These are phyloP conservation scores for Epichloe festucae DNA, from an alignment of 2,329 filamentous ascomycete genomes.

Conservation along the genomic window DNA sequence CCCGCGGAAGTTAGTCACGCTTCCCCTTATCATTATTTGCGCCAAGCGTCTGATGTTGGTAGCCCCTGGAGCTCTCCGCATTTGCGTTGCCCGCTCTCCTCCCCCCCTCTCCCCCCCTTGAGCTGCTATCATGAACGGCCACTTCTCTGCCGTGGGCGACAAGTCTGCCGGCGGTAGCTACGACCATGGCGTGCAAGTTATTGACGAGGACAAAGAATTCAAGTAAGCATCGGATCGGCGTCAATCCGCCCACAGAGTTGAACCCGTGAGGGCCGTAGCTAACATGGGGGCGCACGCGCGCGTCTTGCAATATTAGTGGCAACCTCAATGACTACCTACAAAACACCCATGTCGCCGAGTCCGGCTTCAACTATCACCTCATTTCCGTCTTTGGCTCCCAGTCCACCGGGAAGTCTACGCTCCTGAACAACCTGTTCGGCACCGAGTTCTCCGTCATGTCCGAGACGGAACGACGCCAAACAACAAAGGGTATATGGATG, in stretches of 20 bases:
- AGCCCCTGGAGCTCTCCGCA: background rate
- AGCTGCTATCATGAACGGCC: conserved; percentile 53
- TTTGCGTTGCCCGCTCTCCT: background rate
- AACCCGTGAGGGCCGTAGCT: background rate
- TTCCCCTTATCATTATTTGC: background rate
- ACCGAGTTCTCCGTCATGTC: conserved; percentile 98
- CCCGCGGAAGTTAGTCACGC: too few relatives aligned
- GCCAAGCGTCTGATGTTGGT: background rate
- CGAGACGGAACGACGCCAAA: conserved; percentile 85
- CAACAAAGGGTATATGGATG: conserved; percentile 99
- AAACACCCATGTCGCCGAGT: conserved; percentile 64
- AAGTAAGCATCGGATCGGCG: conserved; percentile 49
- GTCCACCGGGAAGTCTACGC: conserved; percentile 94
- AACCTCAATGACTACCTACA: conserved; percentile 73
- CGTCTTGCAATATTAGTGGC: conserved; percentile 34
- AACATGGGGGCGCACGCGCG: conserved; percentile 2
- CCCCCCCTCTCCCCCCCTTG: background rate
- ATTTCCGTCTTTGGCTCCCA: conserved; percentile 98
- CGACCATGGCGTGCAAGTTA: conserved; percentile 91
- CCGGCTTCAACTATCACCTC: conserved; percentile 98
- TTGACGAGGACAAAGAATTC: conserved; percentile 86
- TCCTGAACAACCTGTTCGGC: conserved; percentile 90
- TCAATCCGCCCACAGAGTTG: background rate
- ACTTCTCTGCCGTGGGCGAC: conserved; percentile 63
- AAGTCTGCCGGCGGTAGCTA: conserved; percentile 54